Evolutionary conservation across 2,329 filamentous ascomycete species (phyloP), one percentile per base, ranked within the genome.

Genomic region (Aspergillus fructus): DNA sequence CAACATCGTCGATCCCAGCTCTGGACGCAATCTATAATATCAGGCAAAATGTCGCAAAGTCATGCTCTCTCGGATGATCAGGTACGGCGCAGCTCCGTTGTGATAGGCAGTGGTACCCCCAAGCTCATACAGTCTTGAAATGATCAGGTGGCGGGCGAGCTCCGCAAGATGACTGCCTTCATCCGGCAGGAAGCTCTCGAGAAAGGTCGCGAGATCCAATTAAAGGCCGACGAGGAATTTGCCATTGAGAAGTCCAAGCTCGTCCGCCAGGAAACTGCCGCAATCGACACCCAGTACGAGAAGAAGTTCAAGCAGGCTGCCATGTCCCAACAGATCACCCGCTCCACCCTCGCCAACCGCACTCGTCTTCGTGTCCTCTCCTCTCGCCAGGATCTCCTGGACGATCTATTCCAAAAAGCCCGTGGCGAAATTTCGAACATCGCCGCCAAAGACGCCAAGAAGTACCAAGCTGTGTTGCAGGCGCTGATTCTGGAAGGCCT

Each of bases 91-190:
- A 5, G 2, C 21, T 49, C 42, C 24, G 47, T 49, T 55, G 49
- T 51, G 19, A 46, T 49, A 23, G 17, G n/a, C 21, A 46, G 76
- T 39, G n/a, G 19, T 67, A 43, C 21, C 13, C 61, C 58, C 43
- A 59, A 60, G 60, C 57, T 63, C 49, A 62, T 52, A 47, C 52
- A 48, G 17, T 48, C 60, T 56, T 59, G 7, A 24, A 58, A 55
- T 42, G 37, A 50, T 57, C 58, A 97, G 92, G 94, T 99, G 84
- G 88, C 90, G 80, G 88, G 91, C 80, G 94, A 99, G 87, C 90
- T 99, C 79, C 93, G 91, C 84, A 99, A 99, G 86, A 99, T 99
- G 94, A 97, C 94, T 59, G 93, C 93, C 74, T 99, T 99, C 86
- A 99, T 99, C 87, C 91, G 92, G 78, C 94, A 97, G 81, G 94